Evolutionary conservation across 148 eudicot species (phyloP).

Genomic region (Polygonum aviculare): DNA sequence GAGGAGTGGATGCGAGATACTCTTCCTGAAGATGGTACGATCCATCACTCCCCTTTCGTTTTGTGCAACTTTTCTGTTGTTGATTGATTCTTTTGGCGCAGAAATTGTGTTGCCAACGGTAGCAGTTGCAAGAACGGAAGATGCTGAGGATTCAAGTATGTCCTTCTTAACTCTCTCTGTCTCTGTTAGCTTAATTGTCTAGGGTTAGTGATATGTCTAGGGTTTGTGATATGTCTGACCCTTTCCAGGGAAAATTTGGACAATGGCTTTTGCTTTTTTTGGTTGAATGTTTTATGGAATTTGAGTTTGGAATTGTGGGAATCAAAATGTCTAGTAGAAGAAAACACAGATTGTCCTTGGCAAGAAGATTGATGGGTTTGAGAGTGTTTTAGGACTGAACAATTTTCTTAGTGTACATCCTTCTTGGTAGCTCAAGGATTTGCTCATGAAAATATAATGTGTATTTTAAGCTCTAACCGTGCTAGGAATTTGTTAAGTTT

Average conservation of each 20-base stretch:
- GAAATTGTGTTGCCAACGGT: conserved; percentile 61
- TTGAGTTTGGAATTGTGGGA: not conserved
- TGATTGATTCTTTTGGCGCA: conserved; percentile 12
- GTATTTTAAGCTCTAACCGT: not conserved
- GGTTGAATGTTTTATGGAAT: not conserved
- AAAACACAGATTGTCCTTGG: not conserved
- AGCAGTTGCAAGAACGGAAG: conserved; percentile 52
- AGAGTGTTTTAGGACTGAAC: not conserved
- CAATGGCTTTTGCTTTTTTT: not conserved
- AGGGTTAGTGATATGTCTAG: not conserved
- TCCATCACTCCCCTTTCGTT: not conserved
- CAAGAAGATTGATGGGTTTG: not conserved
- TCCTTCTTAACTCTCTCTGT: not conserved
- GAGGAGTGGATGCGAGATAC: conserved; percentile 96
- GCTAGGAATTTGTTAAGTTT: not conserved
- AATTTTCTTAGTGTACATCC: not conserved
- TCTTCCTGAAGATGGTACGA: conserved; percentile 67
- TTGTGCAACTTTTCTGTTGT: not conserved
- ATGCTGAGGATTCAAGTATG: conserved; percentile 74
- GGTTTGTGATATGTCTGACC: no score
- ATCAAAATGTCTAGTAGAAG: no score
- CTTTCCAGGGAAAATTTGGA: not conserved
- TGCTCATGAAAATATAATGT: not conserved
- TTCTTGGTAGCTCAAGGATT: not conserved
- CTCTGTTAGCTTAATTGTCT: not conserved